These are phyloP conservation scores for Mrakia gelida DNA, from an alignment of 768 basidiomycete species.

Conservation along the genomic window DNA sequence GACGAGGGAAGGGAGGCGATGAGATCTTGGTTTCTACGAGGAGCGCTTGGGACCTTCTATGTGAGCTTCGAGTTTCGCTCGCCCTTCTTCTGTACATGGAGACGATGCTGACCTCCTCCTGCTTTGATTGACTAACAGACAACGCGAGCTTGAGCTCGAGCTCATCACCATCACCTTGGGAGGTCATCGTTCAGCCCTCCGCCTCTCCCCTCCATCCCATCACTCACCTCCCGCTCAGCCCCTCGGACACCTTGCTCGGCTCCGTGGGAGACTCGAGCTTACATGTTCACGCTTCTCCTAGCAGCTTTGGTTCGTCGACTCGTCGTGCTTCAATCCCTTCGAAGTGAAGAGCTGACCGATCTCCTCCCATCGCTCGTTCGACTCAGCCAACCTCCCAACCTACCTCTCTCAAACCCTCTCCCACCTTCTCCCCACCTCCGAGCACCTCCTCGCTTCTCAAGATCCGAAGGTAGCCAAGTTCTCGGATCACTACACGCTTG, in stretches of 20 bases:
- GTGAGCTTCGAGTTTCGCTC: background rate
- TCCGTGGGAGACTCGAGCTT: background rate
- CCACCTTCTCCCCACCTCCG: conserved; percentile 2
- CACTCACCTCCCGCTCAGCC: background rate
- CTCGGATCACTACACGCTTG: conserved; percentile 46
- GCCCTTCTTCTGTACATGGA: background rate
- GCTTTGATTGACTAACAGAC: background rate
- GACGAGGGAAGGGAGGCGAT: background rate
- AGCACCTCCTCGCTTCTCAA: background rate
- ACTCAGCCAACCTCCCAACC: background rate
- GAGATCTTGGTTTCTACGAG: background rate
- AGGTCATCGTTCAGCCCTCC: background rate
- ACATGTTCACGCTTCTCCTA: background rate
- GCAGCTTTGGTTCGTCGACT: background rate
- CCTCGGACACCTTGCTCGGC: background rate
- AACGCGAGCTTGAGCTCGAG: background rate
- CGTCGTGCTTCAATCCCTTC: background rate
- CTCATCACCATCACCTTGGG: background rate
- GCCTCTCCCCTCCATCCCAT: background rate
- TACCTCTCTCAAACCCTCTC: conserved; percentile 1
- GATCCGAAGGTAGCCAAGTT: conserved; percentile 12
- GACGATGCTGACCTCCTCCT: background rate
- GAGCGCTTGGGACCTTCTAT: background rate
- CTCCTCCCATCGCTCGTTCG: background rate
- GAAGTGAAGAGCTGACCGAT: background rate